Evolutionary conservation across 495 filamentous ascomycete genomes (phyloP).

Genomic region (Chaetomidium leptoderma): DNA sequence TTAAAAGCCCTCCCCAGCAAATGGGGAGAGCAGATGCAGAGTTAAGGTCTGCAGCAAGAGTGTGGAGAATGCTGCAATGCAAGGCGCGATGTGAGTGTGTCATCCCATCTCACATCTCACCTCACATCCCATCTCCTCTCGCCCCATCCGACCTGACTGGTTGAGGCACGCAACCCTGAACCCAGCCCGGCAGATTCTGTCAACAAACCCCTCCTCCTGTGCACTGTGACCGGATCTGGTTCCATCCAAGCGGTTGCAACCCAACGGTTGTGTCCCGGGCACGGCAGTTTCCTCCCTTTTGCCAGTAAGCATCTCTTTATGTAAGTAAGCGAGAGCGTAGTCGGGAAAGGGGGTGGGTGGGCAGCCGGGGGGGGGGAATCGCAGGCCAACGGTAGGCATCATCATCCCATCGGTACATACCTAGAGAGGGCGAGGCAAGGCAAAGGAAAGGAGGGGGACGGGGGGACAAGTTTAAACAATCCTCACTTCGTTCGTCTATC

Average conservation of each 20-base stretch:
- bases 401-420: too few relatives aligned
- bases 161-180: slow-evolving; percentile 12
- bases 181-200: neutral
- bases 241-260: slow-evolving; percentile 7
- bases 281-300: slow-evolving; percentile 7
- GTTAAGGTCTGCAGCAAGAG: neutral
- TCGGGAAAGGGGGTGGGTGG: neutral
- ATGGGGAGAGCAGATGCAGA: slow-evolving; percentile 1
- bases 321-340: neutral
- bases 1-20: slow-evolving; percentile 2
- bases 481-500: neutral
- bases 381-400: too few relatives aligned
- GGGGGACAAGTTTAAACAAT: neutral
- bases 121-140: neutral
- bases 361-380: too few relatives aligned
- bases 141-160: neutral
- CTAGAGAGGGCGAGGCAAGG: neutral
- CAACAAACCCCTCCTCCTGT: neutral
- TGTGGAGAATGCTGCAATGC: slow-evolving; percentile 8
- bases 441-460: neutral
- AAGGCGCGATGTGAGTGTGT: slow-evolving; percentile 6
- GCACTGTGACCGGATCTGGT: neutral
- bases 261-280: neutral
- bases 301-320: too few relatives aligned
- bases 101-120: slow-evolving; percentile 8